Percentiles rank a stretch among this genome's conserved stretches.
These are phyloP conservation scores for Suillus luteus DNA, from an alignment of 768 basidiomycete species.

Conservation along the genomic window DNA sequence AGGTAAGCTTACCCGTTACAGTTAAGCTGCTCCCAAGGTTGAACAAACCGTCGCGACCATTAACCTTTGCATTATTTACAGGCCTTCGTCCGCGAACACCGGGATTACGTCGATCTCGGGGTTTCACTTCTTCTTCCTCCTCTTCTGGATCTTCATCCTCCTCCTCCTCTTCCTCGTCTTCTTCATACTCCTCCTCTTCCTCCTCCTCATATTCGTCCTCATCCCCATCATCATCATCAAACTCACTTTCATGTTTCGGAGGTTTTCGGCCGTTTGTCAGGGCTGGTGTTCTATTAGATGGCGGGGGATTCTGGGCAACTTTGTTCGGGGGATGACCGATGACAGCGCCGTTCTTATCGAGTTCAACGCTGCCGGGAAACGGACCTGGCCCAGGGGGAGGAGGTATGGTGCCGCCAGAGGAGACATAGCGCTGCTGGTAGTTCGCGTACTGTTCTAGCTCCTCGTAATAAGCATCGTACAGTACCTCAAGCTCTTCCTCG, in stretches of 20 bases:
- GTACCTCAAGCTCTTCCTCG: slow-evolving; percentile 99
- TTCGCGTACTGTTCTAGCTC: slow-evolving; percentile 99
- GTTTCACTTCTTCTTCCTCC: slow-evolving; percentile 52
- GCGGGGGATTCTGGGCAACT: slow-evolving; percentile 41
- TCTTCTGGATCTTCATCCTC: slow-evolving; percentile 70
- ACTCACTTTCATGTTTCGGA: slow-evolving; percentile 60
- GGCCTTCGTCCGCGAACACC: slow-evolving; percentile 40
- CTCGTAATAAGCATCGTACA: slow-evolving; percentile 99
- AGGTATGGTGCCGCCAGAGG: slow-evolving; percentile 84
- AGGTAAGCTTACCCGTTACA: slow-evolving; percentile 63
- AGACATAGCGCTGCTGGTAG: slow-evolving; percentile 94
- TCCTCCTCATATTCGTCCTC: slow-evolving; percentile 56
- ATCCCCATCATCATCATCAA: slow-evolving; percentile 65
- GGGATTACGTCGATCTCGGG: slow-evolving; percentile 37
- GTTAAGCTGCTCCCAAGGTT: slow-evolving; percentile 83
- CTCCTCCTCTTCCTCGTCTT: slow-evolving; percentile 71
- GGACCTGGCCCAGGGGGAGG: slow-evolving; percentile 96
- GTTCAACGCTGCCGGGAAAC: slow-evolving; percentile 96
- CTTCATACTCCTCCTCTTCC: slow-evolving; percentile 60
- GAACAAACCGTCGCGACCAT: slow-evolving; percentile 67
- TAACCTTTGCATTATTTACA: slow-evolving; percentile 47
- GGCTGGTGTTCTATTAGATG: slow-evolving; percentile 36
- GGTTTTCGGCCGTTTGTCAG: slow-evolving; percentile 42
- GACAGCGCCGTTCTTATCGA: slow-evolving; percentile 86
- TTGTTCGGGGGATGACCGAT: slow-evolving; percentile 41